Evolutionary conservation across 305 asterid species (phyloP).

Genomic region (Striga hermonthica): DNA sequence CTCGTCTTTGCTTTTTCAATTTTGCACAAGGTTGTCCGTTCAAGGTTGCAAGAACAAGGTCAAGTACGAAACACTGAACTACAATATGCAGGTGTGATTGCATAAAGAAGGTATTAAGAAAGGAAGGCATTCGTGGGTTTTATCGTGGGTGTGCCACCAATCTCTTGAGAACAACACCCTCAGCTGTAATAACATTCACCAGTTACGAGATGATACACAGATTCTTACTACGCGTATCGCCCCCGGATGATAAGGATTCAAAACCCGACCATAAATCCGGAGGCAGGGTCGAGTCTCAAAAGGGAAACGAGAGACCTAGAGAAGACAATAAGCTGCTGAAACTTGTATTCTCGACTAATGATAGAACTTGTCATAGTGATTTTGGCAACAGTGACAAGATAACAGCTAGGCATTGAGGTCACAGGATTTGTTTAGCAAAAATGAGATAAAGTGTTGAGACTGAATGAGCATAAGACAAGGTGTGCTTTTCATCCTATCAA

Average conservation of each 20-base stretch:
- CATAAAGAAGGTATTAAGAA: conserved; percentile 54
- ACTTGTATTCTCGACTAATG: conserved; percentile 41
- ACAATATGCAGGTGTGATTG: conserved; percentile 70
- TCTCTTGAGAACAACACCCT: conserved; percentile 89
- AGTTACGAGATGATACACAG: conserved; percentile 85
- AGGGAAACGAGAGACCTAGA: conserved; percentile 34
- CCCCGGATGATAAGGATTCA: conserved; percentile 48
- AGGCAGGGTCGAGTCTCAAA: conserved; percentile 33
- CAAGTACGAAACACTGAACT: conserved; percentile 47
- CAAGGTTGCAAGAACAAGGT: conserved; percentile 96
- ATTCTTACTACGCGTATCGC: conserved; percentile 47
- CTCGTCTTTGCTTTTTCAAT: background rate
- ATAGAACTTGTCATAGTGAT: conserved; percentile 48
- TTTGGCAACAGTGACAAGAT: conserved; percentile 45
- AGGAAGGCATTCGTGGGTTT: conserved; percentile 74
- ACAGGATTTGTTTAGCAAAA: background rate
- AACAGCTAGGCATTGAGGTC: conserved; percentile 40
- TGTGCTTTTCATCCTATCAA: conserved; percentile 11
- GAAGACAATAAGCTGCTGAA: conserved; percentile 30
- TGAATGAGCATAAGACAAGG: too few relatives aligned
- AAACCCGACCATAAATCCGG: conserved; percentile 45
- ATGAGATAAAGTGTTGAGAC: too few relatives aligned
- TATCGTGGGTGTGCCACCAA: conserved; percentile 97
- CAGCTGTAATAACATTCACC: conserved; percentile 89
- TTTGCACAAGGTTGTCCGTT: conserved; percentile 70